These are phyloP conservation scores for Cubamyces lactineus DNA, from an alignment of 768 basidiomycete genomes.

Conservation along the genomic window DNA sequence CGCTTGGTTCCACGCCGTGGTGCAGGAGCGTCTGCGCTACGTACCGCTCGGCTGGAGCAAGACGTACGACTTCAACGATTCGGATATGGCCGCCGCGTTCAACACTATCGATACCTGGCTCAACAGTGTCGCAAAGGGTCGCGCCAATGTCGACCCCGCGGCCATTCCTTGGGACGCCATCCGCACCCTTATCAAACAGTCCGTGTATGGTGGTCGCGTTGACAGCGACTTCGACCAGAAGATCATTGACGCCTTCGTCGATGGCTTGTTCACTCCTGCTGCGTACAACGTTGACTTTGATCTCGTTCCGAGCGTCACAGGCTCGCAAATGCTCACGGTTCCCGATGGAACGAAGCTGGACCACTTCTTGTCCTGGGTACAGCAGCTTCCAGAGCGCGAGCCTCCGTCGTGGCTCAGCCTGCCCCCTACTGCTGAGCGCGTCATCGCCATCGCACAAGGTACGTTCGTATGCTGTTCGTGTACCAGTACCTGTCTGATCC, in stretches of 20 bases:
- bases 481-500: constrained; percentile 8
- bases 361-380: constrained; percentile 90
- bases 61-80: constrained; percentile 98
- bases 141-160: constrained; percentile 89
- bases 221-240: constrained; percentile 96
- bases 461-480: constrained; percentile 21
- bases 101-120: constrained; percentile 94
- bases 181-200: constrained; percentile 92
- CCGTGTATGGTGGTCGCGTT: constrained; percentile 91
- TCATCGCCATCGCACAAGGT: constrained; percentile 94
- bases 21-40: constrained; percentile 96
- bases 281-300: constrained; percentile 95
- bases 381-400: constrained; percentile 86
- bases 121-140: constrained; percentile 75
- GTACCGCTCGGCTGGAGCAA: constrained; percentile 97
- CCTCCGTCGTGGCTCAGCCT: constrained; percentile 95
- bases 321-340: constrained; percentile 59
- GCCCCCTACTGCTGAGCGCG: constrained; percentile 88
- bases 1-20: constrained; percentile 98
- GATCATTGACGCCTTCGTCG: constrained; percentile 92
- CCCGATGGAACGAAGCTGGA: constrained; percentile 94
- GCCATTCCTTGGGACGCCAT: constrained; percentile 95
- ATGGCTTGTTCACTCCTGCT: constrained; percentile 80
- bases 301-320: constrained; percentile 70
- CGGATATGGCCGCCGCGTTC: constrained; percentile 93